Base-by-base conservation (phyloP, 2,329 filamentous ascomycete genomes). In the Fusarium palustre region DNA sequence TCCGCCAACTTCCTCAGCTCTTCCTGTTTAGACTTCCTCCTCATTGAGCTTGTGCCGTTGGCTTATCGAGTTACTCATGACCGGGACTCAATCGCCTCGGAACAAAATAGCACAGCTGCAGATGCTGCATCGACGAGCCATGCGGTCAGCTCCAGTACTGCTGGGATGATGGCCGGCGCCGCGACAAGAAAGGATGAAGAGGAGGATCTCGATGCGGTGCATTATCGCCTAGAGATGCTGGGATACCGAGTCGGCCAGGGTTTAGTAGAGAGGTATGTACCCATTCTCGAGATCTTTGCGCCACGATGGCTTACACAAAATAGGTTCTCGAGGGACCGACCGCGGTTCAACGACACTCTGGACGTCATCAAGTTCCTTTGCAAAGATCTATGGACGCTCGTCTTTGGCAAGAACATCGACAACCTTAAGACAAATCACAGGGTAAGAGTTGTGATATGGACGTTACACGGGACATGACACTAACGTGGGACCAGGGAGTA, bases 291-390 rank as follows among this genome's bases (percentile, higher is more conserved):
- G 18, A 28, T 33, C 41, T 39, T 15, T 46, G 36, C 46, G 33
- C 33, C 20, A 25, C 58, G 30, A 53, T 64, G 31, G 45, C 67
- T 74, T 38, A 73, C 42, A 54, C 18, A 59, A 92, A 31, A 24
- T 49, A 94, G 92, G 55, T 94, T 96, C 83, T 93, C 92, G 12
- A 86, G 88, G 76, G 92, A 97, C 78, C 87, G 93, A 53, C 93
- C 95, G 41, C 92, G 94, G 49, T 97, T 97, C 77, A 92, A 91
- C 66, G 94, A 97, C 74, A 94, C 94, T 6, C 88, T 99, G 42
- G 96, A 98, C 77, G 92, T 94, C 50, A 99, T 99, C 79, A 99
- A 99, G 79, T 98, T 99, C 77, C 85, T 99, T 50, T 99, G 96
- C 87, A 99, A 99, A 83, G 96, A 99, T 79, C 86, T 99, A 45